These are phyloP conservation scores for Rhizophlyctis rosea DNA, from an alignment of 192 early-diverging fungal species.

Conservation along the genomic window DNA sequence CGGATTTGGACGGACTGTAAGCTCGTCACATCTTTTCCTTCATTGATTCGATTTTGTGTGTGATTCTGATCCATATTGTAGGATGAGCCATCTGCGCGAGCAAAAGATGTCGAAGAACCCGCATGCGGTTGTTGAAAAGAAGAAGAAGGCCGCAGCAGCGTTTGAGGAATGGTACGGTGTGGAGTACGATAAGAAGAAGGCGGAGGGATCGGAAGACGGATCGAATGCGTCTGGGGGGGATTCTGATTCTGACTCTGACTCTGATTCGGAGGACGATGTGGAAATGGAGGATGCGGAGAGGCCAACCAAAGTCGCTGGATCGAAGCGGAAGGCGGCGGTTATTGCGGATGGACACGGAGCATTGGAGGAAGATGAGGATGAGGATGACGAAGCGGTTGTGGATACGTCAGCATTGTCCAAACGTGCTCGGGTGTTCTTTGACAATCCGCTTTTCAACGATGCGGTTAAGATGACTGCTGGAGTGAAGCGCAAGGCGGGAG, in stretches of 20 bases:
- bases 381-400: constrained; percentile 33
- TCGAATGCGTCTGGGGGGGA: constrained; percentile 42
- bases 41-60: constrained; percentile 5
- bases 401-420: constrained; percentile 60
- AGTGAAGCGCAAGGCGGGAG: constrained; percentile 1
- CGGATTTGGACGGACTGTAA: constrained; percentile 61
- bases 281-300: constrained; percentile 48
- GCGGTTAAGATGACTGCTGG: constrained; percentile 25
- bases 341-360: constrained; percentile 39
- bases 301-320: background rate
- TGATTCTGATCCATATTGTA: constrained; percentile 18
- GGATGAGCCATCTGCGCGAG: constrained; percentile 70
- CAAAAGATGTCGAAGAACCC: constrained; percentile 75
- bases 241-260: constrained; percentile 26
- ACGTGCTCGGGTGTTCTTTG: constrained; percentile 90
- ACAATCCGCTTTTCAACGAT: constrained; percentile 87
- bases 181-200: constrained; percentile 48
- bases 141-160: constrained; percentile 55
- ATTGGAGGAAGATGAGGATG: constrained; percentile 55
- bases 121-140: constrained; percentile 66
- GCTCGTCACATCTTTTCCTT: constrained; percentile 3
- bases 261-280: constrained; percentile 29
- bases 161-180: constrained; percentile 59
- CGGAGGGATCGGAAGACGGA: constrained; percentile 29
- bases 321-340: constrained; percentile 39